A percentile compares a stretch with the other conserved stretches of the same genome.
phyloP scores from a whole-genome alignment of 257 asterid species.

The Solanum appendiculatum region DNA sequence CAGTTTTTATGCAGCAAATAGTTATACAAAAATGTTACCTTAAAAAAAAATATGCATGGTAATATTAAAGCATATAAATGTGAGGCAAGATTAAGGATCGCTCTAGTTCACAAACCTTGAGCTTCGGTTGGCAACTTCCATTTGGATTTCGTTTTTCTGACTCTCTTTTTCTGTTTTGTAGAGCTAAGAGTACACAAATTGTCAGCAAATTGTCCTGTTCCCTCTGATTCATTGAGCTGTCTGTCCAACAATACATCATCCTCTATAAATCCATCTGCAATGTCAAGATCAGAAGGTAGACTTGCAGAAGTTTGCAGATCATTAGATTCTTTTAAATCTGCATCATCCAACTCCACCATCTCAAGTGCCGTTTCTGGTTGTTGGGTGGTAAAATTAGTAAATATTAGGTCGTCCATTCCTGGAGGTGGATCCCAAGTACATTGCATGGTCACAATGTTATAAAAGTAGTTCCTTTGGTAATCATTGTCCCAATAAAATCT shows the following conservation, averaged over 20 bases:
- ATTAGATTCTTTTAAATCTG: conserved; percentile 9
- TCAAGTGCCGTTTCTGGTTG: conserved; percentile 1
- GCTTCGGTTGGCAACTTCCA: conserved; percentile 19
- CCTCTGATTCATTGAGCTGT: conserved; percentile 14
- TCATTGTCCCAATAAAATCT: conserved; percentile 51
- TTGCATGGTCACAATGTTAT: conserved; percentile 45
- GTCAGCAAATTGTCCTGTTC: conserved; percentile 16
- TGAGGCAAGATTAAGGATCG: not conserved
- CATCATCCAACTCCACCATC: conserved; percentile 11
- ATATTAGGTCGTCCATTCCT: conserved; percentile 39
- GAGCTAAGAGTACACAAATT: not conserved
- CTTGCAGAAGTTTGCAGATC: conserved; percentile 23
- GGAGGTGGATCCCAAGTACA: conserved; percentile 84
- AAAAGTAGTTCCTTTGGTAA: conserved; percentile 52
- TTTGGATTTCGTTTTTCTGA: conserved; percentile 26
- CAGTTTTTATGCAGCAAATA: not conserved
- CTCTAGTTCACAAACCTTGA: conserved; percentile 33
- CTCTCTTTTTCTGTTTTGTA: conserved; percentile 37
- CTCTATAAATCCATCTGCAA: conserved; percentile 9
- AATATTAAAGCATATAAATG: not conserved
- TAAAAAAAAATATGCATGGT: not conserved
- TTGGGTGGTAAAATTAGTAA: conserved; percentile 11
- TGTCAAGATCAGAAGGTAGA: conserved; percentile 6
- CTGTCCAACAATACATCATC: conserved; percentile 12
- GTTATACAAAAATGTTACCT: not conserved